A percentile compares a stretch with the other conserved stretches of the same genome.
These are phyloP conservation scores for Kalmusia sp. DNA, from an alignment of 2,329 filamentous ascomycete genomes.

Conservation along the genomic window DNA sequence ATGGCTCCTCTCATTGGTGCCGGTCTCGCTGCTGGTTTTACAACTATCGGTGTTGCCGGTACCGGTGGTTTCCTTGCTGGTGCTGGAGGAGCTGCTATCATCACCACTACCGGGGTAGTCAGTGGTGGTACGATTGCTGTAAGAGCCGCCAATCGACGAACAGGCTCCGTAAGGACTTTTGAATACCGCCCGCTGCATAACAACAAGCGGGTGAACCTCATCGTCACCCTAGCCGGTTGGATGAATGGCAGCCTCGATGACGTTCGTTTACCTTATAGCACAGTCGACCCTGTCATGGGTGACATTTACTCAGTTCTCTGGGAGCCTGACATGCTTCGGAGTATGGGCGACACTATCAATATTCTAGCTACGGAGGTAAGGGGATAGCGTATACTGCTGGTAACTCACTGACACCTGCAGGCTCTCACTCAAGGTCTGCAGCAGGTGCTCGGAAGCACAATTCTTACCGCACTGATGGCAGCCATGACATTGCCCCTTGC, in stretches of 20 bases:
- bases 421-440: conserved; percentile 95
- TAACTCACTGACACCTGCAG: conserved; percentile 52
- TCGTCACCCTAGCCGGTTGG: conserved; percentile 95
- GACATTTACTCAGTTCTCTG: conserved; percentile 96
- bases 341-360: conserved; percentile 98
- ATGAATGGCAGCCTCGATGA: conserved; percentile 98
- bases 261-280: conserved; percentile 93
- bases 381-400: conserved; percentile 30
- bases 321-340: conserved; percentile 97
- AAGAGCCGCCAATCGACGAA: conserved; percentile 84
- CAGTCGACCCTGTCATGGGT: conserved; percentile 96
- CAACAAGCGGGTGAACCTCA: conserved; percentile 95
- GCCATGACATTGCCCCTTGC: conserved; percentile 91
- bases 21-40: conserved; percentile 91
- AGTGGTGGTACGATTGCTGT: conserved; percentile 88
- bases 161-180: conserved; percentile 92
- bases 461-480: conserved; percentile 88
- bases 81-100: conserved; percentile 89
- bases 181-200: conserved; percentile 97
- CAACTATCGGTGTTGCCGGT: conserved; percentile 89
- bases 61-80: conserved; percentile 90
- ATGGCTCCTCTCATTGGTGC: conserved; percentile 93
- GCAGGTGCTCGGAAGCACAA: conserved; percentile 89
- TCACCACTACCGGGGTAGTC: conserved; percentile 86
- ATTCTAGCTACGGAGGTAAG: conserved; percentile 94